Conservation (phyloP, 1,139 yeast genomes). For the Diutina mesorugosa region DNA sequence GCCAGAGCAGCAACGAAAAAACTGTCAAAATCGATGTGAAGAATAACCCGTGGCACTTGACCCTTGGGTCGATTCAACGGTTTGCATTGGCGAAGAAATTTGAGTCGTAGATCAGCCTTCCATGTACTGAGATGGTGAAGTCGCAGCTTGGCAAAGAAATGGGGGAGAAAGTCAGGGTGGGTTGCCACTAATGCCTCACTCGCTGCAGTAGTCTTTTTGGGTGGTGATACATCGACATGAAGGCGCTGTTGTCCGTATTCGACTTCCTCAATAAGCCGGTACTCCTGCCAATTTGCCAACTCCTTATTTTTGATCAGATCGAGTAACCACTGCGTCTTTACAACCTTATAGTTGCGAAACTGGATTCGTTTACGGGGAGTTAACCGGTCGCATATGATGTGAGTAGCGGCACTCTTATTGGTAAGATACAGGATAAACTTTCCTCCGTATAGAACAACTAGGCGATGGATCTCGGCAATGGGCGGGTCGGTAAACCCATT, state of each 20-base stretch:
- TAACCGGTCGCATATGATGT: conserved; percentile 65
- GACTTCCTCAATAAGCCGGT: conserved; percentile 37
- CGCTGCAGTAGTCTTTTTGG: neutral
- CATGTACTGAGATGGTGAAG: conserved; percentile 80
- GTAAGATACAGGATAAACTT: conserved; percentile 53
- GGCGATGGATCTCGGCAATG: conserved; percentile 52
- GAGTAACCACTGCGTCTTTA: conserved; percentile 70
- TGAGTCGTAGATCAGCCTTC: conserved; percentile 64
- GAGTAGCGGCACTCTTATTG: conserved; percentile 68
- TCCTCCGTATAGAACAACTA: conserved; percentile 75
- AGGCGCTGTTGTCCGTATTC: conserved; percentile 39
- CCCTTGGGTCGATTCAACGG: conserved; percentile 2
- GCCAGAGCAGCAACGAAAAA: conserved; percentile 86
- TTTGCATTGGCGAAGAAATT: conserved; percentile 31
- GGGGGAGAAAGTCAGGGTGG: conserved; percentile 61
- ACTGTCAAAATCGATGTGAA: conserved; percentile 89
- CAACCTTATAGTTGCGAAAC: conserved; percentile 60
- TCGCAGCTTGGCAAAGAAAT: conserved; percentile 70
- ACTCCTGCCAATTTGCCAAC: conserved; percentile 58
- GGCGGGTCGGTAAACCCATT: conserved; percentile 84
- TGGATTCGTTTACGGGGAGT: conserved; percentile 66
- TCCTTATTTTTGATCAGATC: conserved; percentile 40
- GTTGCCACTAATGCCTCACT: conserved; percentile 39
- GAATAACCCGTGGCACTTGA: conserved; percentile 19
- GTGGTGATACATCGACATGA: conserved; percentile 7